Evolutionary conservation across 2,329 filamentous ascomycete genomes (phyloP).

Genomic region (Ophiostoma australiae): DNA sequence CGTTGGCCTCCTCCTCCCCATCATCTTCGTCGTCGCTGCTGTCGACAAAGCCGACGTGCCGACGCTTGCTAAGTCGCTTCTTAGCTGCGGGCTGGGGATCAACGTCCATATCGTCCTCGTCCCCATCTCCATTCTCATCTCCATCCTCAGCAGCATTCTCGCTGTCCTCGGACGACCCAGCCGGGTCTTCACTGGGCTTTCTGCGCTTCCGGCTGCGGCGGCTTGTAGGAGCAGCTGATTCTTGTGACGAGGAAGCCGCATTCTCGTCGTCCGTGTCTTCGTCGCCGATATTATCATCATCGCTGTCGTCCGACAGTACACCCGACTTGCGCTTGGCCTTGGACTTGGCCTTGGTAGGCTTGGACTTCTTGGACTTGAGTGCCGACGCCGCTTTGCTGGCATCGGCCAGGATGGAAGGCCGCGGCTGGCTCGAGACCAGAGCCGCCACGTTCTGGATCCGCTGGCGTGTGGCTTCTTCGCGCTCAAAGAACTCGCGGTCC

Average conservation of each 20-base stretch:
- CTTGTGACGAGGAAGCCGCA: not conserved
- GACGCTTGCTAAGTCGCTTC: not conserved
- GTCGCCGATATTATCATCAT: conserved; percentile 25
- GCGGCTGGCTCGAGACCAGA: not conserved
- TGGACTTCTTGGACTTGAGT: not conserved
- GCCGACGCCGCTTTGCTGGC: not conserved
- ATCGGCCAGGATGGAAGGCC: not conserved
- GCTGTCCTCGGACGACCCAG: conserved; percentile 16
- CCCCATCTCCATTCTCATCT: not conserved
- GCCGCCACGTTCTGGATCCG: conserved; percentile 37
- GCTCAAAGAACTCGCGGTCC: conserved; percentile 66
- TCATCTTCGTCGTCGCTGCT: conserved; percentile 32
- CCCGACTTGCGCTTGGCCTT: conserved; percentile 30
- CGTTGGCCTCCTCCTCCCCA: conserved; percentile 22
- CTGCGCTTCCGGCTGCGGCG: conserved; percentile 23
- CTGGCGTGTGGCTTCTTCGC: conserved; percentile 62
- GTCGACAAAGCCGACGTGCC: conserved; percentile 29
- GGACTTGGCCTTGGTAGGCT: not conserved
- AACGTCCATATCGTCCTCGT: not conserved
- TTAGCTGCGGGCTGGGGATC: conserved; percentile 28
- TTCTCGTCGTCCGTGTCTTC: not conserved
- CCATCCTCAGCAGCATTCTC: conserved; percentile 13
- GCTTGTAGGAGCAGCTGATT: not conserved
- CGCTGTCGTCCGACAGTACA: conserved; percentile 25
- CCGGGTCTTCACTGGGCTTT: conserved; percentile 25